Evolutionary conservation across 2,329 filamentous ascomycete species (phyloP), one percentile per base, ranked within the genome.

Genomic region (Aspergillus calidoustus): DNA sequence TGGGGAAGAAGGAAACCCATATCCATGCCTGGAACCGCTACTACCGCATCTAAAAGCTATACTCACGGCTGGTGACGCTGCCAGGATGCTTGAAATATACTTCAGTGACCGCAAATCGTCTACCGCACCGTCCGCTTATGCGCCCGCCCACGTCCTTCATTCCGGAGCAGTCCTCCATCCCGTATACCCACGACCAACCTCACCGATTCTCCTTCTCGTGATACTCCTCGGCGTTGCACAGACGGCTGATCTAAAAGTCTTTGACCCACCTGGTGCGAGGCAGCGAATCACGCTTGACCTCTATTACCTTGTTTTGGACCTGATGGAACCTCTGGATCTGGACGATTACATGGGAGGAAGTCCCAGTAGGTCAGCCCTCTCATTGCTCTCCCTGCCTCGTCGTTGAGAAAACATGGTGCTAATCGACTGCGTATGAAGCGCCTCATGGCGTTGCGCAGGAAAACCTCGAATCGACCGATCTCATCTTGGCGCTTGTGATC

Each of bases 11-110:
- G 31, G 54, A 11, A 41, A 43, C 22, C 13, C 31, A 7, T 60
- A 60, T 23, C 51, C 57, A 15, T 60, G 57, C 43, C 28, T 60
- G 22, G 51, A 60, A 13, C 51, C 46, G 9, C 3, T 60, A 46
- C 19, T 60, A 8, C 57, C 57, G 1, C 54, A 60, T 51, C 31
- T 60, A 5, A 19, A 54, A 6, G 51, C 44, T 3, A 55, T 60
- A 9, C 22, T 60, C 7, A 34, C 57, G 1, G 30, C 51, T 1
- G 38, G 44, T 5, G 57, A 60, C 22, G 57, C 57, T 13, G 49
- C 57, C 1, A 52, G 54, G 46, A 60, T 60, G 57, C 57, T 60
- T 17, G 57, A 60, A 38, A 60, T 60, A 4, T 60, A 60, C 31
- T 60, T 60, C 19, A 60, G 54, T 38, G 57, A 55, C 8, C 51